Conservation (phyloP, 805 yeast genomes). For the Wickerhamiella spandovensis region DNA sequence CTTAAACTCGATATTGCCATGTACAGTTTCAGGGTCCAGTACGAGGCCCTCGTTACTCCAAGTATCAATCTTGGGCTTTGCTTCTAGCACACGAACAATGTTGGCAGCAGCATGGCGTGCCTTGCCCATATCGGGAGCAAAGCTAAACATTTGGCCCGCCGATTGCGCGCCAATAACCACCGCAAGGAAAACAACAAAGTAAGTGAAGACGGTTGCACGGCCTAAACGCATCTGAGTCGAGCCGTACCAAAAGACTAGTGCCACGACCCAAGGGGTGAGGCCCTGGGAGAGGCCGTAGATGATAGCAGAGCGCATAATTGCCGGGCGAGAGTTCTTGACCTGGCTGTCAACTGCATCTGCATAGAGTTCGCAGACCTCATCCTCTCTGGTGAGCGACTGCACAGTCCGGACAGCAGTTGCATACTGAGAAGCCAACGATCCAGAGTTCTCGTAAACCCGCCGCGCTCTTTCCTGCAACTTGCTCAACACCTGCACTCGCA, state of each 20-base stretch:
- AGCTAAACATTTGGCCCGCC: conserved; percentile 30
- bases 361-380: conserved; percentile 25
- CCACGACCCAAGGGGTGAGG: conserved; percentile 28
- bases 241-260: conserved; percentile 33
- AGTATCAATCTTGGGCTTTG: conserved; percentile 25
- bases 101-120: conserved; percentile 27
- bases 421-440: conserved; percentile 29
- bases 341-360: conserved; percentile 19
- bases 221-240: conserved; percentile 24
- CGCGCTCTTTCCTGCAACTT: conserved; percentile 26
- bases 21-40: conserved; percentile 21
- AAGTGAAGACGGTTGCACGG: conserved; percentile 22
- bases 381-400: conserved; percentile 29
- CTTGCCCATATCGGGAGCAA: conserved; percentile 32
- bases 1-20: conserved; percentile 43
- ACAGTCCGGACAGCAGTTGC: conserved; percentile 30
- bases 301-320: conserved; percentile 23
- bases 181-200: conserved; percentile 28
- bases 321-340: conserved; percentile 19
- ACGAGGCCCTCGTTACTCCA: conserved; percentile 20
- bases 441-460: conserved; percentile 27
- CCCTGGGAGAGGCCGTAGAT: conserved; percentile 29
- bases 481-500: conserved; percentile 25
- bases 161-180: conserved; percentile 30
- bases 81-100: conserved; percentile 23